A percentile compares a stretch with the other conserved stretches of the same genome.
phyloP scores from a whole-genome alignment of 2,329 filamentous ascomycete species.

The Bertia moriformis region DNA sequence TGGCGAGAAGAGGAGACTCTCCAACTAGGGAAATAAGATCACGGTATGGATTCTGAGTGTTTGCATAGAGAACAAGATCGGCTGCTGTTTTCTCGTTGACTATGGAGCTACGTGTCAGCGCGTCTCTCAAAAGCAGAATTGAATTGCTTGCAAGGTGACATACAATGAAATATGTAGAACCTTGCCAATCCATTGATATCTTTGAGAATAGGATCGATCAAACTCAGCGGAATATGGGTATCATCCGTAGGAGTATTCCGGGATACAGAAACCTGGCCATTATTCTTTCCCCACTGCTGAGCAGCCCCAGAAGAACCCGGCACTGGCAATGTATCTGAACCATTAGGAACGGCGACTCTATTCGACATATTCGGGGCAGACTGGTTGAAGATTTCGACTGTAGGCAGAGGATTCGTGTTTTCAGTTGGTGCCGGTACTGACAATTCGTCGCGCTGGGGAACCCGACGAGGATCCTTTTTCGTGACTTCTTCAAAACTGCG shows the following conservation, averaged over 20 bases:
- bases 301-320: too few species aligned
- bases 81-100: conserved; percentile 17
- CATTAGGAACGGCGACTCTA: neutral
- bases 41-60: conserved; percentile 28
- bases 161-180: conserved; percentile 29
- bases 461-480: neutral
- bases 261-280: neutral
- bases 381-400: too few species aligned
- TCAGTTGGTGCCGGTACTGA: too few species aligned
- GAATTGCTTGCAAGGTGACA: too few species aligned
- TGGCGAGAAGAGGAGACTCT: conserved; percentile 24
- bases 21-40: conserved; percentile 27
- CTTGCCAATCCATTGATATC: conserved; percentile 24
- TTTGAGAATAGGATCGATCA: conserved; percentile 29
- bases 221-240: conserved; percentile 13
- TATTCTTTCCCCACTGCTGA: too few species aligned
- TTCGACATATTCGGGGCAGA: neutral
- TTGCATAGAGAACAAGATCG: conserved; percentile 29
- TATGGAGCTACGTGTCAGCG: neutral
- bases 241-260: neutral
- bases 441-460: conserved; percentile 2
- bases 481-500: conserved; percentile 26
- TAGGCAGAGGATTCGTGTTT: neutral
- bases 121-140: too few species aligned
- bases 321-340: too few species aligned